These are phyloP conservation scores for Melanopsichium pennsylvanicum DNA, from an alignment of 1,284 basidiomycete species.

Conservation along the genomic window DNA sequence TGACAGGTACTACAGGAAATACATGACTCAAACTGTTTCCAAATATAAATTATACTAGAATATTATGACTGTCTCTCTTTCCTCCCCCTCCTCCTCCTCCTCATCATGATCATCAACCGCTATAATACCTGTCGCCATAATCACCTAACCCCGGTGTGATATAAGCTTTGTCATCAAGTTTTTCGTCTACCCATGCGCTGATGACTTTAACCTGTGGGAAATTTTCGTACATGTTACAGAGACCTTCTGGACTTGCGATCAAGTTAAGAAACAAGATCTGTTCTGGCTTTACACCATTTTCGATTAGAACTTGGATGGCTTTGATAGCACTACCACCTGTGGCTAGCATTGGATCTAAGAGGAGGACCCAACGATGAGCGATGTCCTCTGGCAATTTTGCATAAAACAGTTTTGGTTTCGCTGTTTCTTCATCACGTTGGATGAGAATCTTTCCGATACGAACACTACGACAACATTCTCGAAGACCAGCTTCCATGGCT, in stretches of 20 bases:
- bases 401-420: slow-evolving; percentile 67
- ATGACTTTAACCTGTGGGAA: slow-evolving; percentile 86
- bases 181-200: slow-evolving; percentile 93
- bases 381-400: slow-evolving; percentile 92
- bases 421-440: slow-evolving; percentile 61
- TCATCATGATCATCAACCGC: too few species aligned
- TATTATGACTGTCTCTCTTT: too few species aligned
- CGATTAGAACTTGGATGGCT: slow-evolving; percentile 90
- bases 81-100: too few species aligned
- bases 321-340: slow-evolving; percentile 98
- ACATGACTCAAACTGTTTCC: too few species aligned
- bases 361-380: slow-evolving; percentile 84
- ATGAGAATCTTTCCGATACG: slow-evolving; percentile 68
- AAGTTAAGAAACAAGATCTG: slow-evolving; percentile 96
- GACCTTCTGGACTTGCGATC: slow-evolving; percentile 89
- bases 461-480: slow-evolving; percentile 79
- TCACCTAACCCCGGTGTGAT: slow-evolving; percentile 64
- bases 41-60: too few species aligned
- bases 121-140: slow-evolving; percentile 63
- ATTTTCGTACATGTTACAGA: slow-evolving; percentile 79
- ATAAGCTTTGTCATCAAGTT: slow-evolving; percentile 78
- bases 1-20: too few species aligned
- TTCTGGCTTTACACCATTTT: slow-evolving; percentile 79
- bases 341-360: slow-evolving; percentile 95
- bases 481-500: slow-evolving; percentile 73